A percentile compares a stretch with the other conserved stretches of the same genome.
Conservation (phyloP, 2,329 filamentous ascomycete genomes). For the Dactylonectria macrodidyma region DNA sequence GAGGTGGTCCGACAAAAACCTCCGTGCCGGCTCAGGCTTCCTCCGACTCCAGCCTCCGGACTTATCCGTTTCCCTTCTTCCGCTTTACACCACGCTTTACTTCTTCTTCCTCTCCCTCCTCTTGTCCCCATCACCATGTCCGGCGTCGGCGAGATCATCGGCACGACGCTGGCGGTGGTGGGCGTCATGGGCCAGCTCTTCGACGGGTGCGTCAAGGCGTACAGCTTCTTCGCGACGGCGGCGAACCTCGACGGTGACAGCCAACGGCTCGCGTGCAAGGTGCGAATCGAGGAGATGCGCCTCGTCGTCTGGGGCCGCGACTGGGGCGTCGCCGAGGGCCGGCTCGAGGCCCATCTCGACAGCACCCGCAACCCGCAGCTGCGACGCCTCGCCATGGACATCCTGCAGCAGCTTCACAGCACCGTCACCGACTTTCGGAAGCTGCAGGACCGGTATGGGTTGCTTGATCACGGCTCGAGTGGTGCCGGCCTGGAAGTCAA, state of each 20-base stretch:
- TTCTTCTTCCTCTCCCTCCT: not conserved
- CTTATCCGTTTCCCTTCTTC: too few species aligned
- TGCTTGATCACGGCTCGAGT: slow-evolving; percentile 50
- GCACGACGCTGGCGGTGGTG: slow-evolving; percentile 60
- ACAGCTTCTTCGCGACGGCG: slow-evolving; percentile 61
- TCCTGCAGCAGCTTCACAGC: slow-evolving; percentile 59
- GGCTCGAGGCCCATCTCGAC: slow-evolving; percentile 59
- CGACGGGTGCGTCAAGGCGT: slow-evolving; percentile 62
- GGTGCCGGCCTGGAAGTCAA: slow-evolving; percentile 30
- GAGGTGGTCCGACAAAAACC: too few species aligned
- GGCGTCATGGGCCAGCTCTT: slow-evolving; percentile 64
- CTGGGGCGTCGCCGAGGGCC: slow-evolving; percentile 64
- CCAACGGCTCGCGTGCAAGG: slow-evolving; percentile 62
- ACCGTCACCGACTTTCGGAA: slow-evolving; percentile 62
- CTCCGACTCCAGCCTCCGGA: too few species aligned
- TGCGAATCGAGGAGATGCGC: slow-evolving; percentile 65
- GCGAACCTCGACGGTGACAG: slow-evolving; percentile 59
- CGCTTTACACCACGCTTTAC: not conserved
- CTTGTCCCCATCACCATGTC: slow-evolving; percentile 41
- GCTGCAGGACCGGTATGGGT: slow-evolving; percentile 59
- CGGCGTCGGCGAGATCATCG: slow-evolving; percentile 56
- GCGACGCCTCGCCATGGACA: slow-evolving; percentile 57
- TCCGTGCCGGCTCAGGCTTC: too few species aligned
- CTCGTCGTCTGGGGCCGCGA: slow-evolving; percentile 63
- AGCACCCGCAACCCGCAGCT: slow-evolving; percentile 56